A percentile compares a stretch with the other conserved stretches of the same genome.
Evolutionary conservation across 1,139 yeast species (phyloP).

Genomic region (Ashbya aceris): DNA sequence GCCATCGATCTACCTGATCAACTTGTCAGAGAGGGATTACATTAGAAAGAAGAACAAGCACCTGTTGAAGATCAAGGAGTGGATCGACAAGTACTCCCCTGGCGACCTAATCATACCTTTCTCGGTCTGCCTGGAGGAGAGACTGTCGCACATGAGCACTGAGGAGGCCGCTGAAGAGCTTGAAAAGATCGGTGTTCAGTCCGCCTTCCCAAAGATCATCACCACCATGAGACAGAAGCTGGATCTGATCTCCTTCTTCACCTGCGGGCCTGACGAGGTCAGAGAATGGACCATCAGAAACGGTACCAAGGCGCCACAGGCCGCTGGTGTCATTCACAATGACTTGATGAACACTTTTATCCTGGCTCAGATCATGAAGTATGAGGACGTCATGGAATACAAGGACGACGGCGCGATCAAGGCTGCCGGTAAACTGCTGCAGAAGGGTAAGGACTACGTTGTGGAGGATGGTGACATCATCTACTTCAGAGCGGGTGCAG

Average conservation of each 20-base stretch:
- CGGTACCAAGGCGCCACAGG: constrained; percentile 80
- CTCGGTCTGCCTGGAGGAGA: constrained; percentile 88
- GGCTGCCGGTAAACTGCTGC: constrained; percentile 86
- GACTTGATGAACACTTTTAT: constrained; percentile 73
- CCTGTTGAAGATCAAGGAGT: constrained; percentile 81
- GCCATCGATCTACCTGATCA: constrained; percentile 90
- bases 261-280: constrained; percentile 79
- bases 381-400: constrained; percentile 69
- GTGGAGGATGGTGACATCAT: constrained; percentile 89
- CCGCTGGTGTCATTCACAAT: constrained; percentile 80
- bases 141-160: constrained; percentile 79
- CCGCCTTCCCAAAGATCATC: constrained; percentile 85
- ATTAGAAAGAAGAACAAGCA: constrained; percentile 97
- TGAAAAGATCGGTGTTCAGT: constrained; percentile 72
- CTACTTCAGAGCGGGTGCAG: constrained; percentile 94
- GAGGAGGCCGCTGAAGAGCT: constrained; percentile 90
- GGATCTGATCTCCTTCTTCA: constrained; percentile 75
- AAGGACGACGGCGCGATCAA: constrained; percentile 81
- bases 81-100: constrained; percentile 91
- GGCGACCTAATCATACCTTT: constrained; percentile 94
- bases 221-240: constrained; percentile 74
- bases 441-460: constrained; percentile 94
- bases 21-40: constrained; percentile 88
- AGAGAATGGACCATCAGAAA: constrained; percentile 86
- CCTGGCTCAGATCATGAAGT: constrained; percentile 77